phyloP scores from a whole-genome alignment of 108 stramenopile genomes.

The Aurantiochytrium sp. region DNA sequence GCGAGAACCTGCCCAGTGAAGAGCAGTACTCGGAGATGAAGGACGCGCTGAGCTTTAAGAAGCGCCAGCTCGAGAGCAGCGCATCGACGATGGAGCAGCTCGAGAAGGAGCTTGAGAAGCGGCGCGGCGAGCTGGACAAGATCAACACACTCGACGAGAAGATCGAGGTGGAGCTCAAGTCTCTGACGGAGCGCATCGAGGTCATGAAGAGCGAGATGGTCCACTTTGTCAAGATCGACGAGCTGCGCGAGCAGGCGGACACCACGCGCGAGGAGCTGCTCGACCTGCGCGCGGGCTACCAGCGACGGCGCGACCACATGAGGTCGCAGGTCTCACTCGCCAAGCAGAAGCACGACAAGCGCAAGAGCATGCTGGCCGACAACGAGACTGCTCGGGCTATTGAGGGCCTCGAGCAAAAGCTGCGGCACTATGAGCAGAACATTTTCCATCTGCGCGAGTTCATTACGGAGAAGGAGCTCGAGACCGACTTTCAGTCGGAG shows the following conservation, averaged over 20 bases:
- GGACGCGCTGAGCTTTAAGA: constrained; percentile 52
- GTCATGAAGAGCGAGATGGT: constrained; percentile 54
- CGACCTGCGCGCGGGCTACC: constrained; percentile 40
- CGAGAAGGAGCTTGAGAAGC: constrained; percentile 50
- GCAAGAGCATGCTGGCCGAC: background rate
- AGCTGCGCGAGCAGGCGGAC: constrained; percentile 43
- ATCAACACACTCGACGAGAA: constrained; percentile 50
- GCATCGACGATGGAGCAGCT: constrained; percentile 57
- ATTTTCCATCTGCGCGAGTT: constrained; percentile 59
- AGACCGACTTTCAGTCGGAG: constrained; percentile 49
- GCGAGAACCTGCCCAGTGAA: constrained; percentile 43
- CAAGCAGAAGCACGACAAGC: background rate
- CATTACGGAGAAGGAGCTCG: constrained; percentile 54
- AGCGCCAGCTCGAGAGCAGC: constrained; percentile 55
- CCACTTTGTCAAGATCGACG: constrained; percentile 56
- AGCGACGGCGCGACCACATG: constrained; percentile 45
- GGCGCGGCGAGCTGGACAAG: constrained; percentile 58
- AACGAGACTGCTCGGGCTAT: constrained; percentile 39
- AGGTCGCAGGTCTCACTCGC: constrained; percentile 46
- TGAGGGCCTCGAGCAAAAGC: constrained; percentile 45
- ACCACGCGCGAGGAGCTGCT: constrained; percentile 47
- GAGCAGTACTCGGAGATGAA: constrained; percentile 50
- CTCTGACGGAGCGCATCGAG: constrained; percentile 50
- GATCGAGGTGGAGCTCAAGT: constrained; percentile 48
- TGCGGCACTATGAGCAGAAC: constrained; percentile 53